Percentiles rank a stretch among this genome's conserved stretches.
Conservation (phyloP, 352 stramenopile genomes). For the Pythium aristosporum region DNA sequence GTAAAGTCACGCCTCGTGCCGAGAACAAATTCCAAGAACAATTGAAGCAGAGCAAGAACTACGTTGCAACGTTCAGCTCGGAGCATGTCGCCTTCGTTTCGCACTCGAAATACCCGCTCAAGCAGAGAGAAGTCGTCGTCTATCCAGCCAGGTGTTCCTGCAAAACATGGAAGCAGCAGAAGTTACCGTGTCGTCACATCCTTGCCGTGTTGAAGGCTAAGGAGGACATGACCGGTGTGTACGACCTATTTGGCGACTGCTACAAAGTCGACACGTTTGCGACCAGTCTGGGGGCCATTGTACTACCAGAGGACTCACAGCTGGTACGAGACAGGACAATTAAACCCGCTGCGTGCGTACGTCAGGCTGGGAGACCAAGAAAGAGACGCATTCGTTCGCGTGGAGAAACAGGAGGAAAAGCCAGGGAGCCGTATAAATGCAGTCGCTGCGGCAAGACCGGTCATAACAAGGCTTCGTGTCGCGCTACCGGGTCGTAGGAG, state of each 20-base stretch:
- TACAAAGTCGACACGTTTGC: slow-evolving; percentile 15
- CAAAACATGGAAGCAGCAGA: slow-evolving; percentile 5
- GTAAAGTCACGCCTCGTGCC: slow-evolving; percentile 12
- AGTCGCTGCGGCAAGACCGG: too few relatives aligned
- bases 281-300: background rate
- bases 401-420: slow-evolving; percentile 5
- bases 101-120: background rate
- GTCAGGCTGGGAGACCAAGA: slow-evolving; percentile 19
- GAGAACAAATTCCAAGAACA: slow-evolving; percentile 18
- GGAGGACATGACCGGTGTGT: background rate
- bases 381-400: slow-evolving; percentile 23
- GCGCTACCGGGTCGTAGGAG: too few relatives aligned
- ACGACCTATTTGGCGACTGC: slow-evolving; percentile 3
- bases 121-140: slow-evolving; percentile 10
- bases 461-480: too few relatives aligned
- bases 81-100: slow-evolving; percentile 17
- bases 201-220: slow-evolving; percentile 3
- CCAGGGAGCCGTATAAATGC: too few relatives aligned
- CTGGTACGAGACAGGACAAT: background rate
- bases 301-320: slow-evolving; percentile 13
- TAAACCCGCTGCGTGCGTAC: background rate
- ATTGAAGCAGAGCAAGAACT: slow-evolving; percentile 4
- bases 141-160: slow-evolving; percentile 10
- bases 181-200: slow-evolving; percentile 21
- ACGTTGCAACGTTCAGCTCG: slow-evolving; percentile 13